A percentile compares a stretch with the other conserved stretches of the same genome.
phyloP scores from a whole-genome alignment of 2,329 filamentous ascomycete genomes.

The Alternaria novae-zelandiae region DNA sequence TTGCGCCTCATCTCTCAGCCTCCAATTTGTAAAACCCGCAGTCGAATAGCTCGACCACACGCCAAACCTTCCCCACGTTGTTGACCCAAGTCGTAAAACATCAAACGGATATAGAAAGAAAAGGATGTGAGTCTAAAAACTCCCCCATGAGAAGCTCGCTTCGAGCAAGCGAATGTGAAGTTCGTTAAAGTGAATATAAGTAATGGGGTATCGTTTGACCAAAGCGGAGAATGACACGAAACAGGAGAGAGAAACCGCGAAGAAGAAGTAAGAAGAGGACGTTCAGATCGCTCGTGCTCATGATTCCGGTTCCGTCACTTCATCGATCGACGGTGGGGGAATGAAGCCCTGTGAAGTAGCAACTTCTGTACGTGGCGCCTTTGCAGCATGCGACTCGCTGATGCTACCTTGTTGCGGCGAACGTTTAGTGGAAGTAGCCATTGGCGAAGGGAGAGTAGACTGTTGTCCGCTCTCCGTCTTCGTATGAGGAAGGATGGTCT shows the following conservation, averaged over 20 bases:
- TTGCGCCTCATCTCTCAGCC: not conserved
- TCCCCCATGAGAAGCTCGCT: not conserved
- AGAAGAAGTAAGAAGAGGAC: not conserved
- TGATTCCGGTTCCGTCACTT: conserved; percentile 47
- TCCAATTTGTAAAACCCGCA: not conserved
- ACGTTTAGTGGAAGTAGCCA: conserved; percentile 24
- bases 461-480: conserved; percentile 26
- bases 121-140: conserved; percentile 2
- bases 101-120: not conserved
- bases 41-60: not conserved
- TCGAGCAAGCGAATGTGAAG: conserved; percentile 5
- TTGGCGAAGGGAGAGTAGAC: conserved; percentile 23
- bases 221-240: conserved; percentile 12
- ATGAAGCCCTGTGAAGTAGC: conserved; percentile 45
- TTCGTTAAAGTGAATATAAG: conserved; percentile 11
- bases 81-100: conserved; percentile 1
- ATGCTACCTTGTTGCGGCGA: conserved; percentile 27
- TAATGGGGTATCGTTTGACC: conserved; percentile 22
- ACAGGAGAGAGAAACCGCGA: conserved; percentile 4
- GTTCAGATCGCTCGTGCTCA: conserved; percentile 1
- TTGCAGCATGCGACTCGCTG: conserved; percentile 42
- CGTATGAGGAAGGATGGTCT: conserved; percentile 31
- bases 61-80: not conserved
- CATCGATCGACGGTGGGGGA: conserved; percentile 55
- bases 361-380: conserved; percentile 44